Base-by-base conservation (phyloP, 805 yeast species). In the Candida orba region DNA sequence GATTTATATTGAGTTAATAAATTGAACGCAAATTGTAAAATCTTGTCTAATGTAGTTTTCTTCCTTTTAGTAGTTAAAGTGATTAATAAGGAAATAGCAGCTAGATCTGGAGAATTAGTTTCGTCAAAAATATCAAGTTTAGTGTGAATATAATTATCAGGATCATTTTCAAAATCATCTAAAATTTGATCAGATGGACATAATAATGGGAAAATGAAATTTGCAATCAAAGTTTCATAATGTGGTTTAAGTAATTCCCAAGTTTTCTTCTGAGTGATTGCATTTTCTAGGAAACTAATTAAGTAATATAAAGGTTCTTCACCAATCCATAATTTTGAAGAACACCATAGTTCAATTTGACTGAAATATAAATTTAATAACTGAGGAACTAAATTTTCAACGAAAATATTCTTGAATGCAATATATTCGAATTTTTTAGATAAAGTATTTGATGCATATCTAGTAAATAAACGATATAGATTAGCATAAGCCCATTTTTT, bases 401-500 rank as follows among this genome's bases (percentile, higher is more conserved):
- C 58, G 59, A 79, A 89, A 41, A 76, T 51, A 2, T 61, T 54
- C 44, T 76, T 73, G 62, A 87, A 93, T 2, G 69, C 75, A n/a
- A 67, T 70, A 55, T 86, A 85, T 20, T 69, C 67, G 53, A 71
- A 77, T 49, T 73, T 78, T 45, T 57, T 67, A 41, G 67, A 60
- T 17, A 68, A 50, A 2, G 69, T 64, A 20, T 63, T 62, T 0
- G 85, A 74, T 1, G 83, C 87, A 57, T 84, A 89, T 53, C 91
- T 73, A 42, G 73, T 73, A 54, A 85, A 85, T 4, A 89, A 59
- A 51, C 95, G 75, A 51, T 72, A 75, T 34, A 90, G 59, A 59
- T 86, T 88, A 22, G 87, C 88, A 56, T 79, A 80, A 1, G 95
- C 78, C 97, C 98, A 91, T 62, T 91, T 93, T 66, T 75, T 90